Evolutionary conservation across 2,329 filamentous ascomycete genomes (phyloP), one percentile per base, ranked within the genome.

Genomic region (Calonectria fujianensis): DNA sequence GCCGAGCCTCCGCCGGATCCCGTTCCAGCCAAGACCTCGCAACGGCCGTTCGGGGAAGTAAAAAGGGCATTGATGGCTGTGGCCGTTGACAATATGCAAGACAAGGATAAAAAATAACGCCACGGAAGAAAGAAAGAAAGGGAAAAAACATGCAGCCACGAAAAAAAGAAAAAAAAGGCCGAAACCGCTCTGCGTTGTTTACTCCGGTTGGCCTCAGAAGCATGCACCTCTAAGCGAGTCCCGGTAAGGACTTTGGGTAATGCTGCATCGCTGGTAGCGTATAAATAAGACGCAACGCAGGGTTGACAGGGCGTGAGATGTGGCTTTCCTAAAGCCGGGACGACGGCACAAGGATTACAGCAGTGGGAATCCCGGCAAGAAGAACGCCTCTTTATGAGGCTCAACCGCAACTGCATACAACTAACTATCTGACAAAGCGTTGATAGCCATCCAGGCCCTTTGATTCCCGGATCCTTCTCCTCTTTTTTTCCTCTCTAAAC

Each of bases 1-100:
- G 64, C 64, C 64, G 70, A 72, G 52, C 32, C 70, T 11, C 41
- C 41, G 64, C 70, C 70, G 70, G 45, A 31, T 68, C 45, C 70
- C 64, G 64, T 59, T 6, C 11, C 5, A 14, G 37, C 48, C 50
- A 24, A 45, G 24, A n/a, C 57, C 54, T 27, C 5, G 35, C 57
- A 39, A n/a, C 41, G 32, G 9, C 52, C 37, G 39, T 29, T 29
- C 13, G 39, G 29, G 20, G 11, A 41, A 45, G 5, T n/a, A n/a
- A 35, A 11, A 61, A 18, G 32, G 27, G 13, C 61, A 35, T 65
- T 29, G 27, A 32, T 18, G 41, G n/a, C 18, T 45, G 32, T 18
- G 41, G 18, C 18, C 41, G 41, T 45, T 45, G 41, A 45, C 18
- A 65, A 24, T n/a, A 31, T 32, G 61, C 61, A 32, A n/a, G 61